These are phyloP conservation scores for Exsudoporus floridanus DNA, from an alignment of 1,284 basidiomycete genomes.

Conservation along the genomic window DNA sequence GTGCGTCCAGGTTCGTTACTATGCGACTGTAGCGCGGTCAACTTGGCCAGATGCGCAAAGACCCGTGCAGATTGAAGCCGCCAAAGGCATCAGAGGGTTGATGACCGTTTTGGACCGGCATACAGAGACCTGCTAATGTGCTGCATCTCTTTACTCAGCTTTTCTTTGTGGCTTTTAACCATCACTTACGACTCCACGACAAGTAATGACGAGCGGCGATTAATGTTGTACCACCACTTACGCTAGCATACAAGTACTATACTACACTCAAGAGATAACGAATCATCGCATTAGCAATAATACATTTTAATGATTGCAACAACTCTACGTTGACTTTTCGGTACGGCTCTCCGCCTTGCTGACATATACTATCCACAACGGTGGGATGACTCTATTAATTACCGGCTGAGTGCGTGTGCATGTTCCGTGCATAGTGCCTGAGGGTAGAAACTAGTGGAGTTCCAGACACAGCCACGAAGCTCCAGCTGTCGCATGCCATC, in stretches of 20 bases:
- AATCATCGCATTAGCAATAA: conserved; percentile 1
- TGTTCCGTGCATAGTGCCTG: no score
- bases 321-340: conserved; percentile 39
- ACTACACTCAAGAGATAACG: conserved; percentile 5
- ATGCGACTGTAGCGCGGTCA: conserved; percentile 38
- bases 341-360: conserved; percentile 63
- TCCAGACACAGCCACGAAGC: no score
- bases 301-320: conserved; percentile 6
- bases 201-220: conserved; percentile 19
- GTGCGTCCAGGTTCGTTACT: conserved; percentile 33
- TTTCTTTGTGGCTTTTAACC: conserved; percentile 14
- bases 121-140: conserved; percentile 27
- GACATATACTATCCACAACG: conserved; percentile 88
- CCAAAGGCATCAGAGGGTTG: conserved; percentile 36
- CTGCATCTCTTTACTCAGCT: not conserved
- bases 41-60: conserved; percentile 35
- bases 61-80: conserved; percentile 36
- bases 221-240: conserved; percentile 36
- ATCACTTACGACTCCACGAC: conserved; percentile 12
- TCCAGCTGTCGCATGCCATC: no score
- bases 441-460: no score
- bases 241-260: conserved; percentile 21
- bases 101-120: conserved; percentile 39
- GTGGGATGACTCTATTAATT: conserved; percentile 21
- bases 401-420: not conserved